Evolutionary conservation across 108 stramenopile genomes (phyloP), one percentile per base, ranked within the genome.

Genomic region (Parietichytrium sp.): DNA sequence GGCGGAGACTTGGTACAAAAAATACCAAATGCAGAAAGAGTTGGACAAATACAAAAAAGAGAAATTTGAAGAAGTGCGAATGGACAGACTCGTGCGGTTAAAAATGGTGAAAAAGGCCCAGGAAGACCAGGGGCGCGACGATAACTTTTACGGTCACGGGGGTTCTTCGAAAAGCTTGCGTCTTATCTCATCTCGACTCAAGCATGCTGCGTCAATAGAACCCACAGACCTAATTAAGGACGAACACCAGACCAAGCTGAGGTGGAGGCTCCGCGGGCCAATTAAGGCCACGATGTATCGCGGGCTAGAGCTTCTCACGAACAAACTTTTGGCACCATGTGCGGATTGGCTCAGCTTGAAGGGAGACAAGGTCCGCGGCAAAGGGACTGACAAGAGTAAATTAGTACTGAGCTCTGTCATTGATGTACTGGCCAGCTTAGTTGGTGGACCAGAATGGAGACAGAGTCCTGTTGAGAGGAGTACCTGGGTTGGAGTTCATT

Each of bases 401-500:
- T 10, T 72, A 2, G 38, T 42, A 8, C 4, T 72, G 7, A 12
- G 38, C 13, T n/a, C 45, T 7, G 38, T 72, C 8, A 10, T 72
- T 10, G 6, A 25, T n/a, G 16, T 72, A 10, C 61, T 72, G 13
- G 61, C 61, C 61, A 72, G 20, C 23, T 10, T 42, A 7, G 61
- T 72, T n/a, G 61, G 61, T n/a, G 61, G 61, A 16, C 61, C 61
- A n/a, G 38, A 72, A 38, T 72, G 61, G 61, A 33, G 61, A 10
- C 61, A 25, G 6, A 72, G 61, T 25, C 61, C 61, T 0, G 20
- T 72, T 42, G 42, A 72, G 1, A 33, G 61, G 8, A 10, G 36
- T 6, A 72, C 61, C 12, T 72, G 61, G 61, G 61, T 72, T 8
- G 61, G 61, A 10, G 61, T 72, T 1, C 20, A 72, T 25, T 10